Percentiles rank a stretch among this genome's conserved stretches.
Conservation (phyloP, 176 grass and related monocot species). For the Phoenix dactylifera region DNA sequence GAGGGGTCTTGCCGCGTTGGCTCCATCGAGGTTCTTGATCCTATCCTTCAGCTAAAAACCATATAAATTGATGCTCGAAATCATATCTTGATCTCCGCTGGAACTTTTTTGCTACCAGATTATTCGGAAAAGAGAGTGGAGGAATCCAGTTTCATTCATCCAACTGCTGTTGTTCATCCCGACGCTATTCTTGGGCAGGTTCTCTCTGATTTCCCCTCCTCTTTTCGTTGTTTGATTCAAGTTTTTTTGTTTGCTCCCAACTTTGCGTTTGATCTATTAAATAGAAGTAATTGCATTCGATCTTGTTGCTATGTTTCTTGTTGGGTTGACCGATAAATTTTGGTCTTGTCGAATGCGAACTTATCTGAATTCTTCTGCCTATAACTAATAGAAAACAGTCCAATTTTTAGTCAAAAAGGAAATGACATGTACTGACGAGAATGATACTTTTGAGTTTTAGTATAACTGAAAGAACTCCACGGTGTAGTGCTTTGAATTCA, state of each 20-base stretch:
- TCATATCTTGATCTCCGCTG: background rate
- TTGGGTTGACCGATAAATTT: too few relatives aligned
- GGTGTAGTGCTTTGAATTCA: too few relatives aligned
- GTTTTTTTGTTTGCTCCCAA: background rate
- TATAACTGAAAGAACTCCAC: too few relatives aligned
- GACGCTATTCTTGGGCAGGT: conserved; percentile 73
- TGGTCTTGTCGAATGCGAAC: too few relatives aligned
- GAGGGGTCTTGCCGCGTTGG: conserved; percentile 17
- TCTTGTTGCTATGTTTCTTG: too few relatives aligned
- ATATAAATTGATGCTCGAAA: background rate
- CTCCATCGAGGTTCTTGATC: conserved; percentile 37
- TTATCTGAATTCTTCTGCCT: too few relatives aligned
- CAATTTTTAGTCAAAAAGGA: too few relatives aligned
- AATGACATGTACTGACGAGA: too few relatives aligned
- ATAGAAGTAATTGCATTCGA: too few relatives aligned
- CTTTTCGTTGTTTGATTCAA: background rate
- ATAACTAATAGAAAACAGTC: too few relatives aligned
- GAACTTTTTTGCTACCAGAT: conserved; percentile 2
- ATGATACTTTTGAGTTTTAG: too few relatives aligned
- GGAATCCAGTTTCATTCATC: conserved; percentile 18
- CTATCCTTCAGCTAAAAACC: too few relatives aligned
- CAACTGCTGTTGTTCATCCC: conserved; percentile 53
- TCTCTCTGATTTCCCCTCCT: background rate
- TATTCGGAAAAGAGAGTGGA: conserved; percentile 8
- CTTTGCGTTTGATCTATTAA: background rate